phyloP scores from a whole-genome alignment of 441 rosid species.

The Gossypium davidsonii region DNA sequence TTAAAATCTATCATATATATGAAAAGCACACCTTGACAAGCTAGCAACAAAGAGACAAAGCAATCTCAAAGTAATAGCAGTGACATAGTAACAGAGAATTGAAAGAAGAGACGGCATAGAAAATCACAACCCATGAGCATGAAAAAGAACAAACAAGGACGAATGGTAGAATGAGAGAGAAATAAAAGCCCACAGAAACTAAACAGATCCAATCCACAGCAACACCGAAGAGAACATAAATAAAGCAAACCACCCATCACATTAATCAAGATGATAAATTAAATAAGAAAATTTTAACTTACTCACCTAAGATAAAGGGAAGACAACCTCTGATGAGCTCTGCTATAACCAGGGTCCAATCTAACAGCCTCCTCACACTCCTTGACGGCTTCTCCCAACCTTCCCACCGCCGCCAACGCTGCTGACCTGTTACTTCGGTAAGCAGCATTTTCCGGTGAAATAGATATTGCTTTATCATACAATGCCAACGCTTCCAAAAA shows the following conservation, averaged over 20 bases:
- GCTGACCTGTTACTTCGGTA: conserved; percentile 63
- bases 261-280: conserved; percentile 2
- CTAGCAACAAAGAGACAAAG: neutral
- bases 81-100: neutral
- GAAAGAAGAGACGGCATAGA: neutral
- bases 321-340: conserved; percentile 59
- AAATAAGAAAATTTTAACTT: neutral
- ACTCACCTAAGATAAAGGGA: conserved; percentile 57
- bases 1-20: neutral
- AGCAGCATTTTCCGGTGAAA: conserved; percentile 52
- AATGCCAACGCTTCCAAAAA: conserved; percentile 44
- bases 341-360: conserved; percentile 39
- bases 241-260: conserved; percentile 14
- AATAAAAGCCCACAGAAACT: neutral
- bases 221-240: conserved; percentile 11
- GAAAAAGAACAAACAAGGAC: neutral
- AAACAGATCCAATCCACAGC: conserved; percentile 8
- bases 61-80: neutral
- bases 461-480: conserved; percentile 50
- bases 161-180: neutral
- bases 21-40: neutral
- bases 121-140: neutral
- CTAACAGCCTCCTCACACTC: conserved; percentile 62
- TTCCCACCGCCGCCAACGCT: conserved; percentile 47
- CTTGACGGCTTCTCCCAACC: conserved; percentile 48